Conservation (phyloP, 2,329 filamentous ascomycete genomes). For the Hymenoscyphus linearis region DNA sequence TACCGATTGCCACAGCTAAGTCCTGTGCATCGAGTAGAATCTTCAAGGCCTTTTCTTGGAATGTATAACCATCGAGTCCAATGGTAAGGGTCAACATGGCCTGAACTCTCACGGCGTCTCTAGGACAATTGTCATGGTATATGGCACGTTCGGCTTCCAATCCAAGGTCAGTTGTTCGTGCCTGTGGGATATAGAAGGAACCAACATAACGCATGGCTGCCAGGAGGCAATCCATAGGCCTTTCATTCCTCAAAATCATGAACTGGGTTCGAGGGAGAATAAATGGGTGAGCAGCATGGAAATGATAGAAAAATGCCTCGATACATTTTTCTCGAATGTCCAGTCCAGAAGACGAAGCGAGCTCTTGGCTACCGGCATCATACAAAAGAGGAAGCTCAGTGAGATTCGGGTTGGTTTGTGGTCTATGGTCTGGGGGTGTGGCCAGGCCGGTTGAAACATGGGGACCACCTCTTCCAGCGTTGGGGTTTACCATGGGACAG, state of each 20-base stretch:
- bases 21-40: constrained; percentile 63
- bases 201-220: constrained; percentile 20
- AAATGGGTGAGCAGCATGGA: constrained; percentile 20
- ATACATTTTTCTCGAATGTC: constrained; percentile 21
- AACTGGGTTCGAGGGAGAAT: constrained; percentile 17
- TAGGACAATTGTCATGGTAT: constrained; percentile 11
- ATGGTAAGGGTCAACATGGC: constrained; percentile 71
- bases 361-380: neutral
- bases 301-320: constrained; percentile 22
- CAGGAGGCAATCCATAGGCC: constrained; percentile 12
- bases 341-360: constrained; percentile 16
- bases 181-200: constrained; percentile 13
- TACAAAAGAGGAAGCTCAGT: constrained; percentile 24
- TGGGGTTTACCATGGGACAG: constrained; percentile 24
- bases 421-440: constrained; percentile 26
- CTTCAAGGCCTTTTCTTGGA: constrained; percentile 61
- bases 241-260: constrained; percentile 13
- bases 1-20: constrained; percentile 67
- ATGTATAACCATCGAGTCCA: constrained; percentile 68
- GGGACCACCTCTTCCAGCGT: constrained; percentile 15
- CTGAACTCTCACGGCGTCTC: constrained; percentile 58
- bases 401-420: constrained; percentile 18
- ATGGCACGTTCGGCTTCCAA: constrained; percentile 17
- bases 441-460: constrained; percentile 25
- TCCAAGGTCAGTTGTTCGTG: constrained; percentile 9